A percentile compares a stretch with the other conserved stretches of the same genome.
Conservation (phyloP, 2,329 filamentous ascomycete genomes). For the Aspergillus fructus region DNA sequence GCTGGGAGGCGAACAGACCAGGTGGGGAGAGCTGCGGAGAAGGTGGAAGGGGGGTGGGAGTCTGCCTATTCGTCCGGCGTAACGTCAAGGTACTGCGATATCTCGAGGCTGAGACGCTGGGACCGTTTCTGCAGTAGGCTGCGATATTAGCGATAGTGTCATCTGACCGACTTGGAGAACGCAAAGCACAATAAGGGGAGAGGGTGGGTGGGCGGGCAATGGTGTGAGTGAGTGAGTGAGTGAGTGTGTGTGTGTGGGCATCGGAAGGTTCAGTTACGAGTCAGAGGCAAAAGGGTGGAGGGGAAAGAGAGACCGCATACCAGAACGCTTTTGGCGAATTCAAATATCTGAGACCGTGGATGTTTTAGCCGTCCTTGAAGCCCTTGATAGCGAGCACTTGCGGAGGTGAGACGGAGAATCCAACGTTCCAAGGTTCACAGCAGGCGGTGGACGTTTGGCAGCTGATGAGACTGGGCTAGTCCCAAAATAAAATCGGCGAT, state of each 20-base stretch:
- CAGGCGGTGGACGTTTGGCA: slow-evolving; percentile 7
- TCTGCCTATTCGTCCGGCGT: slow-evolving; percentile 11
- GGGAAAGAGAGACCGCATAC: slow-evolving; percentile 10
- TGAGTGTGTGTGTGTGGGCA: slow-evolving; percentile 4
- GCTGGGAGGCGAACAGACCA: slow-evolving; percentile 6
- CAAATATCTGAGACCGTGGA: slow-evolving; percentile 1
- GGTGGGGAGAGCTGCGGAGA: slow-evolving; percentile 18
- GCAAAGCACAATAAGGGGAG: slow-evolving; percentile 6
- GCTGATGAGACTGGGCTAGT: slow-evolving; percentile 10
- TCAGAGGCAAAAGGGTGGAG: not conserved
- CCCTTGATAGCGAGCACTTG: not conserved
- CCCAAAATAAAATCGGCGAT: slow-evolving; percentile 16
- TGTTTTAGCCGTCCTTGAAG: not conserved
- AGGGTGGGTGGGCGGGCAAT: not conserved
- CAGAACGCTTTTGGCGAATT: slow-evolving; percentile 5
- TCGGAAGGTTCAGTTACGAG: not conserved
- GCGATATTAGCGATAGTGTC: slow-evolving; percentile 20
- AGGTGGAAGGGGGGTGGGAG: slow-evolving; percentile 10
- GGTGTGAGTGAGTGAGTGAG: slow-evolving; percentile 1
- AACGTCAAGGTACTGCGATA: slow-evolving; percentile 15
- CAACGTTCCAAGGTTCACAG: slow-evolving; percentile 6
- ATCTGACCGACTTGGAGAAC: slow-evolving; percentile 16
- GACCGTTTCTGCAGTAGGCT: slow-evolving; percentile 18
- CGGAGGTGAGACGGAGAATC: slow-evolving; percentile 1
- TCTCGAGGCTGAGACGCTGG: slow-evolving; percentile 16